phyloP scores from a whole-genome alignment of 257 asterid species.

The Solanum appendiculatum region DNA sequence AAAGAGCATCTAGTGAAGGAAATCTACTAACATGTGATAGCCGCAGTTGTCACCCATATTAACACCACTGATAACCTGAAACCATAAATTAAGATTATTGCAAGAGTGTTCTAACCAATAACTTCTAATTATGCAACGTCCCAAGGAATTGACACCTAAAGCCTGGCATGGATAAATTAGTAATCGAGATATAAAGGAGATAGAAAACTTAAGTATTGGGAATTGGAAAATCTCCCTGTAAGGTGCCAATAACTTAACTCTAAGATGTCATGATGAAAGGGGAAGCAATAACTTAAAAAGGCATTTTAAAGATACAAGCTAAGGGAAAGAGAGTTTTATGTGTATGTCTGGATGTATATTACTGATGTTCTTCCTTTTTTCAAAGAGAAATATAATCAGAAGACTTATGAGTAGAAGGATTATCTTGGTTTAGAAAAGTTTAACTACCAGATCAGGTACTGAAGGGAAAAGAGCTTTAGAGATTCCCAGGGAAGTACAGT shows the following conservation, averaged over 20 bases:
- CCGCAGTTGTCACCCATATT: constrained; percentile 87
- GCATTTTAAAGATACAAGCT: neutral
- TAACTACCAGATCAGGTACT: constrained; percentile 70
- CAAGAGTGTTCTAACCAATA: neutral
- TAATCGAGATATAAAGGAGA: neutral
- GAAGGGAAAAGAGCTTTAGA: constrained; percentile 59
- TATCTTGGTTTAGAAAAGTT: neutral
- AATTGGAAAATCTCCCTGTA: neutral
- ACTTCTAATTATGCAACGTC: neutral
- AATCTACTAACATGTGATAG: constrained; percentile 57
- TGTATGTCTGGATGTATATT: neutral
- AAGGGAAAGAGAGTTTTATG: neutral
- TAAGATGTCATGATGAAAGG: neutral
- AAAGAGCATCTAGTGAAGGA: neutral
- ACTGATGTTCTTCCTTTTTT: neutral
- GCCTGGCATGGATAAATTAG: neutral
- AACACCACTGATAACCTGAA: constrained; percentile 87
- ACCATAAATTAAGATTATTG: constrained; percentile 5
- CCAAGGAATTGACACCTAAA: neutral
- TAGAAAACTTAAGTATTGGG: neutral
- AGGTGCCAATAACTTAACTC: neutral
- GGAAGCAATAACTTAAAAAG: neutral
- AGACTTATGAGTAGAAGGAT: neutral
- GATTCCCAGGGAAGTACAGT: constrained; percentile 77
- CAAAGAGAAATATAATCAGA: neutral